phyloP scores from a whole-genome alignment of 139 green algal species.

The Klebsormidium nitens region DNA sequence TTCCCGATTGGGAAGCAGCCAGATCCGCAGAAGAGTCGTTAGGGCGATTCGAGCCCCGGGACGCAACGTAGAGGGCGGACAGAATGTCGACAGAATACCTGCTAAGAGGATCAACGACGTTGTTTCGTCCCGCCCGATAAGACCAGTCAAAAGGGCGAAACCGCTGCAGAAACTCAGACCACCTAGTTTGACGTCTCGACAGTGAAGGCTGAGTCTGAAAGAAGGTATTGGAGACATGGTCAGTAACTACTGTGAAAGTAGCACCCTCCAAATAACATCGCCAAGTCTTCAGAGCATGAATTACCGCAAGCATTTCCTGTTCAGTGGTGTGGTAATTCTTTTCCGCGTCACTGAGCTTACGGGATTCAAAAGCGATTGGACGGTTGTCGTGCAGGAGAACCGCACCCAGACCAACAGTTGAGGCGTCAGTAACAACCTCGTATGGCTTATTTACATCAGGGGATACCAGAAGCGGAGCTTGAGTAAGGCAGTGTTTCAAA shows the following conservation, averaged over 20 bases:
- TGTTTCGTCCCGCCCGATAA: constrained; percentile 11
- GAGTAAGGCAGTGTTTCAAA: constrained; percentile 6
- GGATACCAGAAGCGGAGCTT: constrained; percentile 24
- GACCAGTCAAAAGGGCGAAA: constrained; percentile 12
- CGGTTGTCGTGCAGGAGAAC: constrained; percentile 34
- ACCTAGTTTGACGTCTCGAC: constrained; percentile 13
- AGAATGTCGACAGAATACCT: background rate
- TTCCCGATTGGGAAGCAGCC: too few species aligned
- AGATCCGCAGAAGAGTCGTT: too few species aligned
- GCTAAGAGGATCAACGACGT: constrained; percentile 18
- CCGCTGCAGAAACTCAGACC: constrained; percentile 11
- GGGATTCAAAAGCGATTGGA: constrained; percentile 30
- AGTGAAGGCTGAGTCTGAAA: constrained; percentile 4
- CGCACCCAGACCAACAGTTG: constrained; percentile 17
- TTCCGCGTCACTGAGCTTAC: constrained; percentile 21
- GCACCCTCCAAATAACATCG: constrained; percentile 16
- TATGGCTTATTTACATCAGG: constrained; percentile 30
- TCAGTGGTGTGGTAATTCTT: constrained; percentile 29
- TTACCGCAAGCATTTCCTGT: constrained; percentile 35
- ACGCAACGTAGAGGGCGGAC: too few species aligned
- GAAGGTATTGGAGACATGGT: constrained; percentile 11
- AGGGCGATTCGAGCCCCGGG: too few species aligned
- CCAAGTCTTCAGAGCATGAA: constrained; percentile 22
- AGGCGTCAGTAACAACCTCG: constrained; percentile 36
- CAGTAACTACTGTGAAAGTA: constrained; percentile 8